Evolutionary conservation across 75 land plant species (phyloP).

Genomic region (Larix kaempferi): DNA sequence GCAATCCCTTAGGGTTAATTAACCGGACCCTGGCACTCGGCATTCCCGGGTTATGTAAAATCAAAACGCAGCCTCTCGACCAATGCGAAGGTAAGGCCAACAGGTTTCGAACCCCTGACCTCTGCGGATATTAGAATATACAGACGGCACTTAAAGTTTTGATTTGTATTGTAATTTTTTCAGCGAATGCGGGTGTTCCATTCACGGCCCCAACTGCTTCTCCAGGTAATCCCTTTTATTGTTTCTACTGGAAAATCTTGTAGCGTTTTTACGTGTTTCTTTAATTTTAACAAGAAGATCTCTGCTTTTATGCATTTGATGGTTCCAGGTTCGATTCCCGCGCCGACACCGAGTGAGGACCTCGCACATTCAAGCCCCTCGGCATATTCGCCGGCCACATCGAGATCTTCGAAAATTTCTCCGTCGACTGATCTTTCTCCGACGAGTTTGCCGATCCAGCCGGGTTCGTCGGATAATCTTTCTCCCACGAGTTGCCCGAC

Average conservation of each 20-base stretch:
- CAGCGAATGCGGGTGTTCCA: not conserved
- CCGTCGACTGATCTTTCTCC: not conserved
- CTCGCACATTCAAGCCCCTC: not conserved
- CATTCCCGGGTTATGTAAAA: not conserved
- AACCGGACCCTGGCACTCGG: not conserved
- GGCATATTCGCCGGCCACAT: not conserved
- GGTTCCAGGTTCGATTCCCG: not conserved
- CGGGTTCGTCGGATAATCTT: not conserved
- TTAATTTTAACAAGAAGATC: no score
- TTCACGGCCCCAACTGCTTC: not conserved
- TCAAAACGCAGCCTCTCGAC: not conserved
- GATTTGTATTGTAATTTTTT: not conserved
- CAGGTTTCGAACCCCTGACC: not conserved
- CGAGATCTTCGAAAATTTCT: not conserved
- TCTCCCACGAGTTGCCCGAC: not conserved
- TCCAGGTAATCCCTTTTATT: not conserved
- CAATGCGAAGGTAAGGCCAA: not conserved
- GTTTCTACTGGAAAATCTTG: not conserved
- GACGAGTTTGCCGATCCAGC: not conserved
- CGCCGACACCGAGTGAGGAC: not conserved
- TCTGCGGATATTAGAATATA: not conserved
- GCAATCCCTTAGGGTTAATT: not conserved
- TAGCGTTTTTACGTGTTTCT: no score
- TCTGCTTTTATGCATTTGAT: not conserved
- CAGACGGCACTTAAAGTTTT: not conserved